Conservation (phyloP, 2,329 filamentous ascomycete genomes). For the Aspergillus sergii region DNA sequence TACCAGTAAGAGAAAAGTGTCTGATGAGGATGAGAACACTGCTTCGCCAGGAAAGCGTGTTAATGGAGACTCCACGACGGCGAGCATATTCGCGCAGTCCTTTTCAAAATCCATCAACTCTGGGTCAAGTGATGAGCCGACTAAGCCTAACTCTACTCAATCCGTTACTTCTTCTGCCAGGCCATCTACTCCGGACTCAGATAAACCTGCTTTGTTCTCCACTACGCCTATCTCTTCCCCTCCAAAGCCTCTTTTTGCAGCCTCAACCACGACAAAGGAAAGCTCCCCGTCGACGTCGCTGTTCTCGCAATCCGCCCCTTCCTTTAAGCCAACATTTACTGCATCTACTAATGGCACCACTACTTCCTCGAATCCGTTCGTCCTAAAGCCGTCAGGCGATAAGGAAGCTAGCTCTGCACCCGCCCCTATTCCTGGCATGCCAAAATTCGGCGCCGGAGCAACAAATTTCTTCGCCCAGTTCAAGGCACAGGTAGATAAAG, state of each 20-base stretch:
- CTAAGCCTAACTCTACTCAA: constrained; percentile 9
- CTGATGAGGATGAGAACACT: constrained; percentile 18
- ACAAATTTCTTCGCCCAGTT: constrained; percentile 49
- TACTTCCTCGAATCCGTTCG: constrained; percentile 24
- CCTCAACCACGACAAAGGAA: constrained; percentile 14
- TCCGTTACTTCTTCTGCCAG: constrained; percentile 13
- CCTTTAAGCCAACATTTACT: constrained; percentile 18
- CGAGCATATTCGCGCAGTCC: constrained; percentile 34
- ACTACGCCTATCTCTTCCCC: constrained; percentile 26
- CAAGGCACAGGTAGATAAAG: constrained; percentile 40
- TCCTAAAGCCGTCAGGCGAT: constrained; percentile 21
- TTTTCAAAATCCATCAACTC: constrained; percentile 28
- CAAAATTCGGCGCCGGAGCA: constrained; percentile 36
- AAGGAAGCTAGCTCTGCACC: constrained; percentile 11
- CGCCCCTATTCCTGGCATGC: constrained; percentile 26
- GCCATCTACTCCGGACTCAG: constrained; percentile 22
- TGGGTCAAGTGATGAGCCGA: constrained; percentile 13
- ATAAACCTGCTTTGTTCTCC: constrained; percentile 21
- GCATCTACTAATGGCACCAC: constrained; percentile 10
- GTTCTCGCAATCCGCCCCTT: constrained; percentile 15
- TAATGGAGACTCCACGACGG: constrained; percentile 29
- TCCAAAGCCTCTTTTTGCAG: constrained; percentile 23
- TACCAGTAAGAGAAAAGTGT: constrained; percentile 23
- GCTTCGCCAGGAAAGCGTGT: constrained; percentile 22
- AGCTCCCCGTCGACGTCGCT: constrained; percentile 12